Base-by-base conservation (phyloP, 305 asterid species). In the Ilex paraguariensis region DNA sequence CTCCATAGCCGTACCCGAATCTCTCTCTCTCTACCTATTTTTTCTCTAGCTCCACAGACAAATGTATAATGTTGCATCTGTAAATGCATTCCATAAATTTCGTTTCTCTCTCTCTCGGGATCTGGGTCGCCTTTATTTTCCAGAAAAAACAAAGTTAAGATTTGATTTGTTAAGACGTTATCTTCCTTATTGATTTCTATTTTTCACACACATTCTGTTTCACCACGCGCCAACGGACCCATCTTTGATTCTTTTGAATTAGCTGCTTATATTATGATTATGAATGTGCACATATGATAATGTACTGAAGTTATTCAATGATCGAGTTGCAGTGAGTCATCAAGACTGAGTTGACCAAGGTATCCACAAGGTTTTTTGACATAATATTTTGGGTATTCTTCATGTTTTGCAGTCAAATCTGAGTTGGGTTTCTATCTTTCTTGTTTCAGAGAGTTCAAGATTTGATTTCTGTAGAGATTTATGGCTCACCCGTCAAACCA, bases 401-500 rank as follows among this genome's bases (percentile, higher is more conserved):
- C 57, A 33, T 10, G 48, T 64, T 44, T 62, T 62, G 0, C 42
- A 53, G 21, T 13, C 11, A 30, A 33, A 64, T 68, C 31, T 14
- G 61, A 50, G 8, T n/a, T 16, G 71, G 48, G 33, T 32, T 6
- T 21, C 28, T 13, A 31, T 33, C 59, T 17, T 10, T 31, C 48
- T 7, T 28, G 13, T 17, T 51, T 55, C 32, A 13, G 49, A 40
- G 33, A 13, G 30, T 36, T 36, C 42, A 46, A 6, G 12, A 17
- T 52, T 59, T 31, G 56, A 28, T 57, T 13, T 57, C 54, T 64
- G n/a, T 66, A 74, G 78, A 67, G 54, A 3, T 63, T 60, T 57
- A 73, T 77, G 78, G 81, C 78, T 59, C 64, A 69, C 40, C 71
- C 72, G 31, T 57, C 66, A 28, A 67, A 69, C 56, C 66, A 70